Evolutionary conservation across 2,329 filamentous ascomycete species (phyloP), one percentile per base, ranked within the genome.

Genomic region (Colletotrichum sp.): DNA sequence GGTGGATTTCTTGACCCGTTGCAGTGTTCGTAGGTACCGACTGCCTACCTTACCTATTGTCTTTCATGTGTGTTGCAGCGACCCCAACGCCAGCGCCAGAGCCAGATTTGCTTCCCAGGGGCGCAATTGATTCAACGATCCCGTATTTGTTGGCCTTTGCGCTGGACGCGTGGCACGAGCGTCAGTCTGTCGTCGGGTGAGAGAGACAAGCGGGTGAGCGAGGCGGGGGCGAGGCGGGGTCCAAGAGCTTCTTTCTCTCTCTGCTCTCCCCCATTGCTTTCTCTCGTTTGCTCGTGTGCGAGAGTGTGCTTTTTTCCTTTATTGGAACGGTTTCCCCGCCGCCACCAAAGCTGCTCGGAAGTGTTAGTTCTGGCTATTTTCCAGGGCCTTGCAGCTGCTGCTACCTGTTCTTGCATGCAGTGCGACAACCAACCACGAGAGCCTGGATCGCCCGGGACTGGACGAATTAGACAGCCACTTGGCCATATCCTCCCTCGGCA

Each of bases 151-250:
- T 62, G 64, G 55, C 71, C 18, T 62, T 72, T 71, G 55, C 24
- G 36, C 24, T 34, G 72, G 52, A 72, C 72, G 72, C 62, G 62
- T 72, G 62, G 68, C 62, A 72, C 68, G 62, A 63, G 68, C 72
- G 68, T 57, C 63, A 55, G 21, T 57, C 39, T n/a, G 39, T 65
- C 39, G 36, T 32, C 36, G 60, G 39, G 39, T 36, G 32, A 12
- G 13, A 44, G 62, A 39, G 26, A 26, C 32, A 64, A 44, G 32
- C 34, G 26, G 32, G 30, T 8, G 21, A n/a, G 34, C 18, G 36
- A 36, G 34, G 34, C n/a, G 59, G 62, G 32, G 62, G 62, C 55
- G 55, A 66, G 21, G 28, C 21, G 26, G 62, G 32, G 30, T 36
- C 55, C 44, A 49, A 49, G 44, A 49, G 9, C 32, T 34, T 34